A percentile compares a stretch with the other conserved stretches of the same genome.
phyloP scores from a whole-genome alignment of 2,329 filamentous ascomycete genomes.

The Fusarium denticulatum region DNA sequence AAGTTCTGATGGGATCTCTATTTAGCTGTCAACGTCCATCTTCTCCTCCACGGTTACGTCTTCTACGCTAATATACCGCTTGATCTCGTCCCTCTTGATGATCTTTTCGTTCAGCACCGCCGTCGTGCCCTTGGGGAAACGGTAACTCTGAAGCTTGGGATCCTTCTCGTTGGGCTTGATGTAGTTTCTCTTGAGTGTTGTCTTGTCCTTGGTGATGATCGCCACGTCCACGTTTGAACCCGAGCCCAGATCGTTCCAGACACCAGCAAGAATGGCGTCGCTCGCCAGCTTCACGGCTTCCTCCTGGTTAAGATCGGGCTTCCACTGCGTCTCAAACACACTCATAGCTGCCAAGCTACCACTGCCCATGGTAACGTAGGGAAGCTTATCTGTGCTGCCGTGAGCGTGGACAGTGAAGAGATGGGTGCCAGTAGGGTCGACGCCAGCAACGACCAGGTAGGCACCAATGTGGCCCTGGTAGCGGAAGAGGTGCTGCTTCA shows the following conservation, averaged over 20 bases:
- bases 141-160: constrained; percentile 92
- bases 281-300: constrained; percentile 84
- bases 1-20: constrained; percentile 6
- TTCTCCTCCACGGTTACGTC: constrained; percentile 77
- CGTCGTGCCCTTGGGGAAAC: constrained; percentile 90
- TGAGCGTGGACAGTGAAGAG: constrained; percentile 99
- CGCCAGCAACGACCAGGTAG: constrained; percentile 95
- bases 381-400: constrained; percentile 97
- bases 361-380: constrained; percentile 99
- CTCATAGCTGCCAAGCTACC: constrained; percentile 97
- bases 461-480: constrained; percentile 98
- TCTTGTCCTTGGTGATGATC: constrained; percentile 95
- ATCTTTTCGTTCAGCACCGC: constrained; percentile 96
- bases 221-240: constrained; percentile 98
- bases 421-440: constrained; percentile 93
- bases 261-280: constrained; percentile 93
- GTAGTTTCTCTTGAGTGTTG: constrained; percentile 90
- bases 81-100: constrained; percentile 92
- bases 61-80: constrained; percentile 91
- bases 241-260: constrained; percentile 97
- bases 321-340: constrained; percentile 97
- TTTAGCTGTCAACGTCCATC: constrained; percentile 74
- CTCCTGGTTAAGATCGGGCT: constrained; percentile 77
- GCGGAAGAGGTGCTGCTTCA: constrained; percentile 99
- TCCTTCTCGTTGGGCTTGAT: constrained; percentile 92